phyloP scores from a whole-genome alignment of 2,329 filamentous ascomycete species.

The Curvularia verruculosa region DNA sequence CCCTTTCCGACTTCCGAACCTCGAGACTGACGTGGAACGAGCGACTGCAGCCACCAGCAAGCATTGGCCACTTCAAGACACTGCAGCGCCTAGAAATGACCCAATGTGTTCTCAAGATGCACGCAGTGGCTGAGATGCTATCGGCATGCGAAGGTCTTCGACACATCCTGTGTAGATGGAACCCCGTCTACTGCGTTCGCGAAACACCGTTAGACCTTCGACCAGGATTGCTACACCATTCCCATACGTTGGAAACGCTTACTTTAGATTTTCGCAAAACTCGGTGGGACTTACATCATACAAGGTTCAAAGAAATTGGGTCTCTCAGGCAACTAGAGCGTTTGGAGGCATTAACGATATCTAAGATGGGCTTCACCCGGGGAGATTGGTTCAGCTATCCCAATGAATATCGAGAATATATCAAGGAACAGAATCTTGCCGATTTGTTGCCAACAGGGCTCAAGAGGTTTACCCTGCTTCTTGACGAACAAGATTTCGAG shows the following conservation, averaged over 20 bases:
- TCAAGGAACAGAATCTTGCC: background rate
- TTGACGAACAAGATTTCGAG: background rate
- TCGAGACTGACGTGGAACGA: constrained; percentile 15
- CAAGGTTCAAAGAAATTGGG: constrained; percentile 4
- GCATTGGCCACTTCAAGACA: constrained; percentile 6
- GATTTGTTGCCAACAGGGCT: constrained; percentile 20
- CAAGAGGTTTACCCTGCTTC: constrained; percentile 16
- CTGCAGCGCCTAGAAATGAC: constrained; percentile 31
- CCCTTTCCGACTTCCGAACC: constrained; percentile 21
- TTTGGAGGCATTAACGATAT: constrained; percentile 20
- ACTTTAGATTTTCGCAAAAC: constrained; percentile 22
- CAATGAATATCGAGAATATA: too few species aligned
- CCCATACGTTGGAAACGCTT: constrained; percentile 24
- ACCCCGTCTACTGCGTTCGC: constrained; percentile 1
- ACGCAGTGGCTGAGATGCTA: constrained; percentile 15
- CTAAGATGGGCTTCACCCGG: constrained; percentile 14
- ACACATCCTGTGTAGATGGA: constrained; percentile 33
- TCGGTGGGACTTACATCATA: background rate
- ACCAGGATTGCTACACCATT: constrained; percentile 19
- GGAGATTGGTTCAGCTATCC: background rate
- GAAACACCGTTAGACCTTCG: constrained; percentile 14
- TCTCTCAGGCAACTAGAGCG: constrained; percentile 16
- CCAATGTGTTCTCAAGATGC: constrained; percentile 20
- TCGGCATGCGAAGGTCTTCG: constrained; percentile 22
- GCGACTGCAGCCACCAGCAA: background rate